Percentiles rank a stretch among this genome's conserved stretches.
phyloP scores from a whole-genome alignment of 2,329 filamentous ascomycete species.

The Cladophialophora carrionii region DNA sequence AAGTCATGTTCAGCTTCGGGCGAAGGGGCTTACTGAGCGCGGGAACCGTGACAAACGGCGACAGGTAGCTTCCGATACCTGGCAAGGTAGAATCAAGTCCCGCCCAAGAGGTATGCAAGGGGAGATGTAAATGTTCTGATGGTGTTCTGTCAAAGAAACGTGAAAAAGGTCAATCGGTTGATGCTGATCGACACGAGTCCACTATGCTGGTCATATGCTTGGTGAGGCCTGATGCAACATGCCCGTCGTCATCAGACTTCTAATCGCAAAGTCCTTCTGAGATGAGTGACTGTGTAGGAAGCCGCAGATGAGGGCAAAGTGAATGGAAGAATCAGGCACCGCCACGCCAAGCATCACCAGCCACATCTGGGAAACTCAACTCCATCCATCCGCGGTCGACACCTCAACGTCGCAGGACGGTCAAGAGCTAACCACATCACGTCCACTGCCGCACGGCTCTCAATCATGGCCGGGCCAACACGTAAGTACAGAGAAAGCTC shows the following conservation, averaged over 20 bases:
- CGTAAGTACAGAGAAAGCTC: conserved; percentile 43
- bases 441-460: conserved; percentile 28
- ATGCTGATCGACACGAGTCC: background rate
- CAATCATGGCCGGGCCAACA: conserved; percentile 58
- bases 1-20: background rate
- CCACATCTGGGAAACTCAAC: conserved; percentile 6
- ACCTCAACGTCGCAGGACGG: conserved; percentile 16
- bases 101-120: background rate
- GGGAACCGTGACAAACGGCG: background rate
- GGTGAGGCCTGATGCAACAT: background rate
- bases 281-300: background rate
- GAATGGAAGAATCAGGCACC: background rate
- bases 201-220: background rate
- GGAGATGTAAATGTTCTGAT: background rate
- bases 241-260: background rate
- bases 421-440: conserved; percentile 19
- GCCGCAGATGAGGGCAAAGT: background rate
- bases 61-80: background rate
- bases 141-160: background rate
- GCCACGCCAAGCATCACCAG: conserved; percentile 15
- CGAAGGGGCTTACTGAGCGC: background rate
- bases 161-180: background rate
- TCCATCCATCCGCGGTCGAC: background rate
- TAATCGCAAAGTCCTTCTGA: background rate
- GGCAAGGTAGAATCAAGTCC: background rate